These are phyloP conservation scores for Sphenostylis stenocarpa DNA, from an alignment of 306 rosid genomes.

Conservation along the genomic window DNA sequence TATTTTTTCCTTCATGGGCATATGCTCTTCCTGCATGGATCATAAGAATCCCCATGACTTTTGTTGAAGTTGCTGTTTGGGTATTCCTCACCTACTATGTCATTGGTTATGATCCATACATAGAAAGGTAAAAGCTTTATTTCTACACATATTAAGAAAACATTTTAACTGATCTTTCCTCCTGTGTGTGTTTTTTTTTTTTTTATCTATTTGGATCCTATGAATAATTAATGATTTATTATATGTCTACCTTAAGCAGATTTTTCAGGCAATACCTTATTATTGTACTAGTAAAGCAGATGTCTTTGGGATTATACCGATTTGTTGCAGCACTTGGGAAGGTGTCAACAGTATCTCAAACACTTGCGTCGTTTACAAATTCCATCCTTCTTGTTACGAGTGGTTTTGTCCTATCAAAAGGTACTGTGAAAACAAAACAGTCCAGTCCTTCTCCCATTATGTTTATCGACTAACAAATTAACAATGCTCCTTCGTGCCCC, in stretches of 20 bases:
- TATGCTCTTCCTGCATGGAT: slow-evolving; percentile 59
- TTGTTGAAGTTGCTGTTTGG: slow-evolving; percentile 53
- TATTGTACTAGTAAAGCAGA: slow-evolving; percentile 51
- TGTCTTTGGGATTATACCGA: slow-evolving; percentile 52
- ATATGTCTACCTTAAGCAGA: slow-evolving; percentile 30
- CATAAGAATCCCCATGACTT: slow-evolving; percentile 48
- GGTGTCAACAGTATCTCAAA: slow-evolving; percentile 45
- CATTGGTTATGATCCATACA: slow-evolving; percentile 64
- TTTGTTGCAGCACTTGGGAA: slow-evolving; percentile 56
- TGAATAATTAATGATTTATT: no score
- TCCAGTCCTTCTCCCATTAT: not conserved
- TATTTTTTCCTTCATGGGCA: slow-evolving; percentile 62
- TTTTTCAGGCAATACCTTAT: slow-evolving; percentile 51
- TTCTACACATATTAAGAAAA: not conserved
- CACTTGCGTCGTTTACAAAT: slow-evolving; percentile 43
- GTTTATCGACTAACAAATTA: not conserved
- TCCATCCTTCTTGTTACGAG: slow-evolving; percentile 47
- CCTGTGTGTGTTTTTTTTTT: not conserved
- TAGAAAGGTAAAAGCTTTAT: slow-evolving; percentile 42
- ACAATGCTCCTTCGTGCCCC: not conserved
- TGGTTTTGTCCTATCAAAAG: slow-evolving; percentile 60
- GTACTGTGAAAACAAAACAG: slow-evolving; percentile 35
- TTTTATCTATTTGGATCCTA: no score
- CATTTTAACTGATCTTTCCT: slow-evolving; percentile 3
- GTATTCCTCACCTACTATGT: slow-evolving; percentile 54